phyloP scores from a whole-genome alignment of 1,284 basidiomycete genomes.

The Tilletia horrida region DNA sequence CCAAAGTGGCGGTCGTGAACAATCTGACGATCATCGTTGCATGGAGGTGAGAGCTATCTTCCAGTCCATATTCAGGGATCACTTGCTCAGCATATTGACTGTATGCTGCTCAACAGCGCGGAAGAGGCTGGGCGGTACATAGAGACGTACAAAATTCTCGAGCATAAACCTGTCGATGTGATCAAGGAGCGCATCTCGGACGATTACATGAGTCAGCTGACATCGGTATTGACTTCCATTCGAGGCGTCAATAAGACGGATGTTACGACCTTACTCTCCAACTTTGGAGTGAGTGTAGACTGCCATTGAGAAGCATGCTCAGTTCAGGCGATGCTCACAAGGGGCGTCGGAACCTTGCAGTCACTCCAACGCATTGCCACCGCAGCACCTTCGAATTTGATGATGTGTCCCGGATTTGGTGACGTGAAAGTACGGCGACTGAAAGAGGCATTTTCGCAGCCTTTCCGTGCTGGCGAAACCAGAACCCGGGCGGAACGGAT shows the following conservation, averaged over 20 bases:
- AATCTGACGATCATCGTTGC: conserved; percentile 85
- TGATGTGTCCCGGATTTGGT: conserved; percentile 85
- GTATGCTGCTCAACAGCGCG: conserved; percentile 57
- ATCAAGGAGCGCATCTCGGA: conserved; percentile 92
- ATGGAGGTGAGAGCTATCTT: conserved; percentile 68
- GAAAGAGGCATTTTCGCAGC: conserved; percentile 59
- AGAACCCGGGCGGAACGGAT: conserved; percentile 60
- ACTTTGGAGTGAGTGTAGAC: conserved; percentile 76
- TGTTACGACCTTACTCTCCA: conserved; percentile 83
- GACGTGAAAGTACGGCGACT: conserved; percentile 80
- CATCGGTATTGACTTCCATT: conserved; percentile 81
- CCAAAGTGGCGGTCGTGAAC: conserved; percentile 76
- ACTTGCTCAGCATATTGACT: neutral
- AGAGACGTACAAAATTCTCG: conserved; percentile 84
- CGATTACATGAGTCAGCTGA: conserved; percentile 76
- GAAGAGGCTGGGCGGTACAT: conserved; percentile 92
- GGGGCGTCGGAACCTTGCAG: conserved; percentile 57
- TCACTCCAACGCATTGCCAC: conserved; percentile 66
- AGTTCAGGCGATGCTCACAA: too few species aligned
- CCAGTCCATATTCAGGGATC: neutral
- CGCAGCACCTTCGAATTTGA: conserved; percentile 66
- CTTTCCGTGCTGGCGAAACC: conserved; percentile 61
- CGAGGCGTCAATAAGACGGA: conserved; percentile 97
- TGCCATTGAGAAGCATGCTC: too few species aligned
- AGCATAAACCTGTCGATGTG: conserved; percentile 85